phyloP scores from a whole-genome alignment of 345 rosid species.

The Brassica carinata region DNA sequence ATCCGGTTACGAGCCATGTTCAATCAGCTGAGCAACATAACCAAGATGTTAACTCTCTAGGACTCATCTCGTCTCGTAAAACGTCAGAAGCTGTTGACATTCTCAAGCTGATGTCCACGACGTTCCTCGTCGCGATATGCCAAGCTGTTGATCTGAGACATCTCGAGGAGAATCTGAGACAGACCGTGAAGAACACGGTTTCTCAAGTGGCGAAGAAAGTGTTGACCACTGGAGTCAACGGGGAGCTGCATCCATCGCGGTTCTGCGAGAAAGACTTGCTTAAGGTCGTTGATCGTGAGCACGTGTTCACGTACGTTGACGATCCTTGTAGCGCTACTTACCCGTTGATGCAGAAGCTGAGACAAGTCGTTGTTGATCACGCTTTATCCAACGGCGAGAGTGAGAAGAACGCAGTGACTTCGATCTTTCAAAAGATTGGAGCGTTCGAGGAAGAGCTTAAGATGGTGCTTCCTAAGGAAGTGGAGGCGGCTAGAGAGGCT shows the following conservation, averaged over 20 bases:
- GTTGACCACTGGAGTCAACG: conserved; percentile 52
- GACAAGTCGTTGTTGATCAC: conserved; percentile 64
- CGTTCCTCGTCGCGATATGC: conserved; percentile 63
- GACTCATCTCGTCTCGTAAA: conserved; percentile 66
- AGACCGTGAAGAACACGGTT: conserved; percentile 57
- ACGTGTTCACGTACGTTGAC: conserved; percentile 57
- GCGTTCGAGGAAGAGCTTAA: conserved; percentile 61
- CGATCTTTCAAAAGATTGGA: conserved; percentile 67
- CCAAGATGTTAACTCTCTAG: conserved; percentile 80
- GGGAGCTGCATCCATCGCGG: conserved; percentile 65
- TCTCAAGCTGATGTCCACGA: conserved; percentile 72
- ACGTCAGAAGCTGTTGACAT: conserved; percentile 63
- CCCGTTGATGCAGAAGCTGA: conserved; percentile 62
- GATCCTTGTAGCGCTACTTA: conserved; percentile 66
- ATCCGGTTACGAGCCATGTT: conserved; percentile 79
- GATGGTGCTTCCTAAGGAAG: conserved; percentile 60
- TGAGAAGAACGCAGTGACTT: conserved; percentile 52
- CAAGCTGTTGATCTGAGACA: conserved; percentile 77
- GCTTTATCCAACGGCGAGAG: conserved; percentile 56
- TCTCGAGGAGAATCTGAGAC: conserved; percentile 67
- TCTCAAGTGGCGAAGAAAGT: conserved; percentile 58
- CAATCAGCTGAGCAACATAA: conserved; percentile 79
- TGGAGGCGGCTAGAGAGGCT: conserved; percentile 53
- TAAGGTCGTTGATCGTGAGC: conserved; percentile 55
- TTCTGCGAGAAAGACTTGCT: conserved; percentile 69